Conservation (phyloP, 345 rosid species). For the Bruguiera gymnorhiza region DNA sequence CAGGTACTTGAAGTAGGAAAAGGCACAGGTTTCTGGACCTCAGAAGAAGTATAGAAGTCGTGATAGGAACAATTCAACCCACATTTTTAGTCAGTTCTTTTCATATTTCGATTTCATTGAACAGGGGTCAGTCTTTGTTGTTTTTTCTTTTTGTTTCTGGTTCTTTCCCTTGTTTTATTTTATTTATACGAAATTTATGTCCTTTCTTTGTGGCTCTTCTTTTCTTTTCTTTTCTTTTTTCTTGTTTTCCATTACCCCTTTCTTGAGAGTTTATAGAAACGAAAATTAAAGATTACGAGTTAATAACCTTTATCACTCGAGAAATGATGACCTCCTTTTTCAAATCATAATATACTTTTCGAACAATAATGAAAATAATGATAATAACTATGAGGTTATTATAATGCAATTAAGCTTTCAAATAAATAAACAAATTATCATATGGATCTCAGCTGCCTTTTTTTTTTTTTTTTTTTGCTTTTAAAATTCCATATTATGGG, state of each 20-base stretch:
- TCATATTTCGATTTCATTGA: slow-evolving; percentile 52
- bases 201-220: neutral
- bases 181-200: neutral
- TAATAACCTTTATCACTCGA: slow-evolving; percentile 25
- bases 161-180: neutral
- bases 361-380: slow-evolving; percentile 28
- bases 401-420: too few relatives aligned
- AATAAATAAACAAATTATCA: slow-evolving; percentile 5
- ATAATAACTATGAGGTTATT: slow-evolving; percentile 27
- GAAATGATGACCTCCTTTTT: slow-evolving; percentile 34
- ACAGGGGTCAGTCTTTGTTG: slow-evolving; percentile 19
- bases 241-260: neutral
- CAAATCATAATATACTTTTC: slow-evolving; percentile 23
- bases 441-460: slow-evolving; percentile 9
- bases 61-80: slow-evolving; percentile 51
- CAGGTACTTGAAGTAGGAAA: slow-evolving; percentile 52
- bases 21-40: slow-evolving; percentile 56
- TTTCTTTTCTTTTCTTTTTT: neutral
- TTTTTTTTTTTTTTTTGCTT: neutral
- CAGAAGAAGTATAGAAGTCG: slow-evolving; percentile 47
- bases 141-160: slow-evolving; percentile 6
- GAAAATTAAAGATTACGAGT: slow-evolving; percentile 28
- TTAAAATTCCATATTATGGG: slow-evolving; percentile 8
- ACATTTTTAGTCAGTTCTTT: slow-evolving; percentile 34
- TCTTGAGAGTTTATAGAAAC: slow-evolving; percentile 32